A percentile compares a stretch with the other conserved stretches of the same genome.
phyloP scores from a whole-genome alignment of 129 eudicot genomes.

The Artemisia tridentata region DNA sequence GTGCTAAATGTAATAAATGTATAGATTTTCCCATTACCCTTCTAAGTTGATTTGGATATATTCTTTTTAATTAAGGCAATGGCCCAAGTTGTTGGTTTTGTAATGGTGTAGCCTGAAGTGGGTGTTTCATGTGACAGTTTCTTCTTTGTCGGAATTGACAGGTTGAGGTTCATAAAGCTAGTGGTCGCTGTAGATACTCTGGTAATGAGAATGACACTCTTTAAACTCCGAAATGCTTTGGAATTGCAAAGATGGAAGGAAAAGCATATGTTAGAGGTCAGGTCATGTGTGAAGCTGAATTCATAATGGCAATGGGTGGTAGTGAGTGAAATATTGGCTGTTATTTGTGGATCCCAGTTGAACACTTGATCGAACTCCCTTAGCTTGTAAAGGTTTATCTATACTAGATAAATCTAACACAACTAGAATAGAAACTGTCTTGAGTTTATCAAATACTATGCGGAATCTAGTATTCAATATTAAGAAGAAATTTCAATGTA shows the following conservation, averaged over 20 bases:
- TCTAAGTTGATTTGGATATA: neutral
- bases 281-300: conserved; percentile 82
- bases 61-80: conserved; percentile 47
- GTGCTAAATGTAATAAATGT: too few species aligned
- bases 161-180: conserved; percentile 80
- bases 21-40: too few species aligned
- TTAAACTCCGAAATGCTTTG: conserved; percentile 80
- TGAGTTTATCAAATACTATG: too few species aligned
- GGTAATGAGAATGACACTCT: conserved; percentile 77
- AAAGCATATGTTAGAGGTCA: conserved; percentile 92
- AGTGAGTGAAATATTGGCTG: conserved; percentile 24
- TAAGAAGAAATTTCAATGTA: too few species aligned
- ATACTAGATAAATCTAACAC: too few species aligned
- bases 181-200: conserved; percentile 87
- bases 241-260: conserved; percentile 84
- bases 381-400: too few species aligned
- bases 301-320: conserved; percentile 79
- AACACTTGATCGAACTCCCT: too few species aligned
- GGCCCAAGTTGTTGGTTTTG: conserved; percentile 91
- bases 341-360: too few species aligned
- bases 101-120: conserved; percentile 82
- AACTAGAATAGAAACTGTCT: too few species aligned
- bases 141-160: conserved; percentile 92
- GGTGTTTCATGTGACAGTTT: conserved; percentile 75
- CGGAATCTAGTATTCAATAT: too few species aligned